Base-by-base conservation (phyloP, 805 yeast species). In the Priceomyces castillae region DNA sequence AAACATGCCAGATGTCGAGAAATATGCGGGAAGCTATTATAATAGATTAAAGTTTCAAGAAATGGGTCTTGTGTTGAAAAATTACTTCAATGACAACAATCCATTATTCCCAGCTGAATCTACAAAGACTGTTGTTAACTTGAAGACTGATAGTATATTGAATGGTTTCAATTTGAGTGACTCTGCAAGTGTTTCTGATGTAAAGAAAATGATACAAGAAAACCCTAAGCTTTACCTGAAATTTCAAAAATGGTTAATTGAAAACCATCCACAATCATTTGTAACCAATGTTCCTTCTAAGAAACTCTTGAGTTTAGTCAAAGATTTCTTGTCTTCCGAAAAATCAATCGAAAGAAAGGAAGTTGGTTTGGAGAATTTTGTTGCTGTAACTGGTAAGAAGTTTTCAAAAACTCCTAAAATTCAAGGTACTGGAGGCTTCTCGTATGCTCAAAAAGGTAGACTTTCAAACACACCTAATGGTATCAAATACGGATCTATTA, bases 371-470 rank as follows among this genome's bases (percentile, higher is more conserved):
- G 43, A 39, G n/a, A 63, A 64, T 41, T 58, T 59, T 42, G 37
- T 52, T 37, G 56, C 58, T 7, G 42, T 40, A 19, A 39, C 43
- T 12, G 12, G 35, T 5, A 15, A 23, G 20, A 40, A 42, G 6
- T 18, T 46, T 20, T 40, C 44, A 14, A 46, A 46, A 10, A 31
- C 51, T 7, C 30, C 50, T 7, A 60, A 61, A 20, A 59, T 79
- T 37, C 75, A 82, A 42, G 95, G 90, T 25, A 78, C 86, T 6
- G 95, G 85, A 22, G 96, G 96, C 5, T 72, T 87, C 46, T 76
- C 87, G 1, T 88, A 86, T 54, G 71, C 70, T 31, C 75, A 84
- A 47, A 76, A 73, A 45, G 95, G 95, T 5, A 76, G 88, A 59
- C 65, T 88, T 30, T 58, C 69, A 45, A 84, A 80, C 59, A 71